Conservation (phyloP, 345 rosid species). For the Sonneratia alba region DNA sequence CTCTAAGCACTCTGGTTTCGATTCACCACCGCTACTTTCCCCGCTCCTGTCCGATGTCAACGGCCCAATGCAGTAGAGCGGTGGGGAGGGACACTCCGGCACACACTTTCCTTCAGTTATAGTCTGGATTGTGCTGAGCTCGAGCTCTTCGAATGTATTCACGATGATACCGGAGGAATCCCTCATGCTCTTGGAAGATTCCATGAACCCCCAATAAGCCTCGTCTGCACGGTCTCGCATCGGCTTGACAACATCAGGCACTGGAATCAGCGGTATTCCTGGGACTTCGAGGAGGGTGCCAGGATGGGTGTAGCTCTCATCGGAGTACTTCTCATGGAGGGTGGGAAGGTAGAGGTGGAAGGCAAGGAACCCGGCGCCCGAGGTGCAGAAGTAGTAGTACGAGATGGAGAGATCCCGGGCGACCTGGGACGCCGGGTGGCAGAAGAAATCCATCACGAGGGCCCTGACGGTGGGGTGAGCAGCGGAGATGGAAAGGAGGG, state of each 20-base stretch:
- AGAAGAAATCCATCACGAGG: slow-evolving; percentile 41
- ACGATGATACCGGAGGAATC: slow-evolving; percentile 36
- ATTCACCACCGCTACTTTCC: background rate
- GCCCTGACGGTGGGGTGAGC: slow-evolving; percentile 18
- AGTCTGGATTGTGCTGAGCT: slow-evolving; percentile 25
- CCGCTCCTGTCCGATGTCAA: slow-evolving; percentile 1
- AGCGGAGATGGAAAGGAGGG: slow-evolving; percentile 29
- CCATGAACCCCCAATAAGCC: slow-evolving; percentile 11
- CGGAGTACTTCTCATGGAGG: slow-evolving; percentile 19
- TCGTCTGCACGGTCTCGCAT: slow-evolving; percentile 19
- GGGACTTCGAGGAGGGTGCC: slow-evolving; percentile 24
- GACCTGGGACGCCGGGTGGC: slow-evolving; percentile 22
- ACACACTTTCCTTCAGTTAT: slow-evolving; percentile 21
- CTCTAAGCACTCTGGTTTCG: slow-evolving; percentile 8
- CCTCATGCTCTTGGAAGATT: slow-evolving; percentile 8
- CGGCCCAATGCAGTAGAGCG: slow-evolving; percentile 25
- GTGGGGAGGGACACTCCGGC: slow-evolving; percentile 11
- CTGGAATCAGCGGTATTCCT: slow-evolving; percentile 26
- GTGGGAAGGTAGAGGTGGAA: slow-evolving; percentile 20
- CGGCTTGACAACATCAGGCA: slow-evolving; percentile 19
- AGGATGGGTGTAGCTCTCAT: slow-evolving; percentile 27
- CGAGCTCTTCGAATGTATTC: slow-evolving; percentile 49
- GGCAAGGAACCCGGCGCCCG: slow-evolving; percentile 30
- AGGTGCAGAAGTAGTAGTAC: slow-evolving; percentile 33
- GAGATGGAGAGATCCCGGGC: slow-evolving; percentile 30